Evolutionary conservation across 495 filamentous ascomycete genomes (phyloP).

Genomic region (Penicillium cataractarum): DNA sequence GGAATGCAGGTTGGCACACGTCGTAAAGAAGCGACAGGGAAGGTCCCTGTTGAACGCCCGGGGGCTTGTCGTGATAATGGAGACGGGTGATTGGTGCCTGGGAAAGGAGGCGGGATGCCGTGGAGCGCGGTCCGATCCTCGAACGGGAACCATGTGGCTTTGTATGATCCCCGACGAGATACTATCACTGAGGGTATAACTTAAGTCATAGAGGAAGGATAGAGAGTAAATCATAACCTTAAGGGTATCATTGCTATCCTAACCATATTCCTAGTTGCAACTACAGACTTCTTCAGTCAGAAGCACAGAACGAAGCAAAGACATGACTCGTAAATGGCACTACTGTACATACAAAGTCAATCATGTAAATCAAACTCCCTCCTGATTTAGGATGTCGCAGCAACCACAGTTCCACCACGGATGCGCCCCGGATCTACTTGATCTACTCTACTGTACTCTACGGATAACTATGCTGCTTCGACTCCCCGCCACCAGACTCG

Average conservation of each 20-base stretch:
- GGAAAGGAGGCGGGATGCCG: conserved; percentile 9
- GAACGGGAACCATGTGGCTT: conserved; percentile 17
- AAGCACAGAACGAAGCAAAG: background rate
- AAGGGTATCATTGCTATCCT: too few relatives aligned
- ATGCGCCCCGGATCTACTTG: background rate
- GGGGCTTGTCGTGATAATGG: background rate
- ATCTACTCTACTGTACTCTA: too few relatives aligned
- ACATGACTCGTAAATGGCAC: background rate
- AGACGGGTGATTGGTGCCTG: background rate
- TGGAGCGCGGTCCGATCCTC: conserved; percentile 20
- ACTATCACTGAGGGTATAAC: too few relatives aligned
- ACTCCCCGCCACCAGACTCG: background rate
- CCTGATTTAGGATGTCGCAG: background rate
- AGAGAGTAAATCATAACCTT: too few relatives aligned
- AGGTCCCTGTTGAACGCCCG: background rate
- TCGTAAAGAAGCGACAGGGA: background rate
- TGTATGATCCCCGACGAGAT: too few relatives aligned
- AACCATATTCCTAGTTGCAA: too few relatives aligned
- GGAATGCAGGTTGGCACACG: background rate
- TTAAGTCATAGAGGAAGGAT: too few relatives aligned
- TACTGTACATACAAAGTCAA: background rate
- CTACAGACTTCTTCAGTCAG: too few relatives aligned
- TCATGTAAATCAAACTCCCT: background rate
- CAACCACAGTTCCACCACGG: background rate
- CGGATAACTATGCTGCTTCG: background rate